A percentile compares a stretch with the other conserved stretches of the same genome.
Conservation (phyloP, 805 yeast genomes). For the Suhomyces prunicola region DNA sequence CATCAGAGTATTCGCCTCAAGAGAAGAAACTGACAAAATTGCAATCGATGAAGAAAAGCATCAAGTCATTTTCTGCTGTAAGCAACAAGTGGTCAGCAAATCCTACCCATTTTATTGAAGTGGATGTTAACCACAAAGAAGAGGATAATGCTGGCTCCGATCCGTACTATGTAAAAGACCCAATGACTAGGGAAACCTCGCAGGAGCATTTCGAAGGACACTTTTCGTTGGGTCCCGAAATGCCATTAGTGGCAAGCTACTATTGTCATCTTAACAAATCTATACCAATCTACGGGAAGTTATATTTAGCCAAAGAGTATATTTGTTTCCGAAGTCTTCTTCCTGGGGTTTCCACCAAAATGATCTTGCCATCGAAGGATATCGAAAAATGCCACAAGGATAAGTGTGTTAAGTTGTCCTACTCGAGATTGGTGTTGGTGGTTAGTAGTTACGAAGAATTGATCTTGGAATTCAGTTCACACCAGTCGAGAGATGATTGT, state of each 20-base stretch:
- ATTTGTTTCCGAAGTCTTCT: slow-evolving; percentile 79
- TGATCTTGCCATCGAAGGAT: slow-evolving; percentile 77
- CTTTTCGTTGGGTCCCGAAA: slow-evolving; percentile 58
- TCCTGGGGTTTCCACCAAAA: slow-evolving; percentile 73
- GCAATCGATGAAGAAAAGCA: slow-evolving; percentile 20
- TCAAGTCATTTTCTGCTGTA: slow-evolving; percentile 30
- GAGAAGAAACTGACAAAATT: slow-evolving; percentile 13
- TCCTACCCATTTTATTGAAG: slow-evolving; percentile 56
- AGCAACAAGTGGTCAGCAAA: slow-evolving; percentile 52
- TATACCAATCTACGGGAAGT: slow-evolving; percentile 78
- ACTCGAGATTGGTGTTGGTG: slow-evolving; percentile 66
- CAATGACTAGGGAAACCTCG: slow-evolving; percentile 43
- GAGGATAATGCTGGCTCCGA: slow-evolving; percentile 31
- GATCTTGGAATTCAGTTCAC: slow-evolving; percentile 69
- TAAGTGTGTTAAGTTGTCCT: slow-evolving; percentile 64
- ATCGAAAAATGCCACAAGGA: slow-evolving; percentile 68
- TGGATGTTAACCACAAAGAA: slow-evolving; percentile 3
- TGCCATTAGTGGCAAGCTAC: slow-evolving; percentile 62
- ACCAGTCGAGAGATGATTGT: slow-evolving; percentile 69
- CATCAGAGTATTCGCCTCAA: slow-evolving; percentile 17
- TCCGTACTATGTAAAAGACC: slow-evolving; percentile 45
- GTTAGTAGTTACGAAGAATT: slow-evolving; percentile 75
- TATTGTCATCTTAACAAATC: slow-evolving; percentile 66
- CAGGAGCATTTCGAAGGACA: slow-evolving; percentile 59
- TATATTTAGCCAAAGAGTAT: slow-evolving; percentile 65